Conservation (phyloP, 352 stramenopile species). For the Phytophthora pistaciae region DNA sequence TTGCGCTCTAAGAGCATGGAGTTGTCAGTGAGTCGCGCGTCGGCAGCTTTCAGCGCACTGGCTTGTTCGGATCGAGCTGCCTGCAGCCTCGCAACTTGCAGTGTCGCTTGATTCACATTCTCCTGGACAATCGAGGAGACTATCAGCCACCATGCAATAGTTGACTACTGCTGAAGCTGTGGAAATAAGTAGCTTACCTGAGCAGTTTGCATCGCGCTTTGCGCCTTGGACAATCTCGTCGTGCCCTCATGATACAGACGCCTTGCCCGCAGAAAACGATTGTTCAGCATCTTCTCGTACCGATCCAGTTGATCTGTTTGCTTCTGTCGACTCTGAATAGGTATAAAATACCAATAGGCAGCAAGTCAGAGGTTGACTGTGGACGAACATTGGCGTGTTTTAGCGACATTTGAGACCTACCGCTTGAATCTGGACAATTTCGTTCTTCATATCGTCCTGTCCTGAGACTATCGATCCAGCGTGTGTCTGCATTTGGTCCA, state of each 20-base stretch:
- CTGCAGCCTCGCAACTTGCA: conserved; percentile 37
- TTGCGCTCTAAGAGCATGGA: conserved; percentile 51
- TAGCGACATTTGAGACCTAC: conserved; percentile 17
- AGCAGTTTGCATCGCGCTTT: conserved; percentile 11
- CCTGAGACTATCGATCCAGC: conserved; percentile 22
- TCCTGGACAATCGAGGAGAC: conserved; percentile 11
- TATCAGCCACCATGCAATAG: background rate
- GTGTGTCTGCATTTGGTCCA: conserved; percentile 42
- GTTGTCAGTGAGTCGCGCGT: conserved; percentile 46
- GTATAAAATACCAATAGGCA: background rate
- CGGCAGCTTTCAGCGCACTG: conserved; percentile 28
- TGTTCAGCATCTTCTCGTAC: conserved; percentile 51
- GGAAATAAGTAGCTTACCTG: conserved; percentile 28
- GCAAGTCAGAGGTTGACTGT: background rate
- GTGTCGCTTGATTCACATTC: conserved; percentile 30
- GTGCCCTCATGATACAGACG: conserved; percentile 43
- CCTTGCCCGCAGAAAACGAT: conserved; percentile 28
- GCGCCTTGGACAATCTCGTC: conserved; percentile 18
- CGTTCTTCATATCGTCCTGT: conserved; percentile 17
- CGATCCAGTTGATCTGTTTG: conserved; percentile 38
- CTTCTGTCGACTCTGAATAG: conserved; percentile 20
- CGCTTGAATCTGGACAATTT: conserved; percentile 35
- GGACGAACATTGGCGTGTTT: background rate
- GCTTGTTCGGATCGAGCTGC: conserved; percentile 9
- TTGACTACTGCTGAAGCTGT: background rate